Percentiles rank a stretch among this genome's conserved stretches.
These are phyloP conservation scores for Xylaria sp. DNA, from an alignment of 2,329 filamentous ascomycete genomes.

Conservation along the genomic window DNA sequence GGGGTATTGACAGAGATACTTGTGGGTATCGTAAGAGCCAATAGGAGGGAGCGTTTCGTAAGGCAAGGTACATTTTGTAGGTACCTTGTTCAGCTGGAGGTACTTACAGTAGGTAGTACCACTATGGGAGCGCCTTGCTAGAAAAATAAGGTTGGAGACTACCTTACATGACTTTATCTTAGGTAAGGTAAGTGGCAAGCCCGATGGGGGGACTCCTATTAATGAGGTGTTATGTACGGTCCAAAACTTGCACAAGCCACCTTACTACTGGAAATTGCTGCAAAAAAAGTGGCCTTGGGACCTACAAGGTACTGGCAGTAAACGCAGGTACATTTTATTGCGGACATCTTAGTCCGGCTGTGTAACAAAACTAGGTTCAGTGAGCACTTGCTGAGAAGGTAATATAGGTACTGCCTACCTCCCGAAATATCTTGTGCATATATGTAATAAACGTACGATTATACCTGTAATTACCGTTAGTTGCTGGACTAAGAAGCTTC, in stretches of 20 bases:
- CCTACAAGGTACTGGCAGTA: neutral
- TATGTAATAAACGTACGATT: constrained; percentile 8
- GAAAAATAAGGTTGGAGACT: too few relatives aligned
- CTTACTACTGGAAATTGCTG: too few relatives aligned
- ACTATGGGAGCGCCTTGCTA: too few relatives aligned
- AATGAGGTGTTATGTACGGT: too few relatives aligned
- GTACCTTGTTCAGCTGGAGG: neutral
- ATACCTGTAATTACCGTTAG: neutral
- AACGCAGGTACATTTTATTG: neutral
- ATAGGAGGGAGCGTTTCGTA: neutral
- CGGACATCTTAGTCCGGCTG: constrained; percentile 28
- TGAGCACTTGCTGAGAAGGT: too few relatives aligned
- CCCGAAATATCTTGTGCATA: too few relatives aligned
- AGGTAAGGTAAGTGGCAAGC: too few relatives aligned
- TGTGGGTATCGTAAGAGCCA: neutral
- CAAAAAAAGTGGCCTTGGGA: too few relatives aligned
- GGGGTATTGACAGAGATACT: constrained; percentile 19
- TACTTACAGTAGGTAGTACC: neutral
- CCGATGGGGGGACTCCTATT: too few relatives aligned
- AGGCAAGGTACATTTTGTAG: neutral
- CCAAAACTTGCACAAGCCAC: too few relatives aligned
- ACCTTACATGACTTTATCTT: too few relatives aligned
- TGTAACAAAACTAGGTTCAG: neutral
- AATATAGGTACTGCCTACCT: too few relatives aligned
- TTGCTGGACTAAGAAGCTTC: neutral